phyloP scores from a whole-genome alignment of 164 flowering plant genomes.

The Dillenia suffruticosa region DNA sequence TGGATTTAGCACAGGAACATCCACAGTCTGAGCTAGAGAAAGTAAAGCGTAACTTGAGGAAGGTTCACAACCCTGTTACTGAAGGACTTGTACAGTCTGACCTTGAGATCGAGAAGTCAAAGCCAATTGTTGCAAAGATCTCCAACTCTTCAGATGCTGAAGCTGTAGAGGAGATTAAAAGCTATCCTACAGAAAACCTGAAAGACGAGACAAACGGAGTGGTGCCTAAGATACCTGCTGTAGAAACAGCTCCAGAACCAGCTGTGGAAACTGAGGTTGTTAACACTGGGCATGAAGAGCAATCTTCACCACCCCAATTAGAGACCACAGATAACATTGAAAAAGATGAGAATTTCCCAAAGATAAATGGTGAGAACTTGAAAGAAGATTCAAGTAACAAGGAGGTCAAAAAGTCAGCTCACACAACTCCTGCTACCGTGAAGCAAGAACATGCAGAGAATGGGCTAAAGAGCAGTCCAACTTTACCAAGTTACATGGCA shows the following conservation, averaged over 20 bases:
- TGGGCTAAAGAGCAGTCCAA: constrained; percentile 52
- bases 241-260: constrained; percentile 20
- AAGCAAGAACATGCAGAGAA: constrained; percentile 67
- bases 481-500: constrained; percentile 89
- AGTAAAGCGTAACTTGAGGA: constrained; percentile 64
- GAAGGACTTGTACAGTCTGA: constrained; percentile 37
- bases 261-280: constrained; percentile 9
- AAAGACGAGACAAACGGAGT: constrained; percentile 24
- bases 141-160: constrained; percentile 20
- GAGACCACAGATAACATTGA: constrained; percentile 29
- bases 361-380: constrained; percentile 29
- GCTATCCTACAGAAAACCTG: neutral
- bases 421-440: constrained; percentile 46
- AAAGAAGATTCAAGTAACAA: constrained; percentile 46
- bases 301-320: constrained; percentile 21
- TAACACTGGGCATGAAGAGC: constrained; percentile 16
- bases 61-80: constrained; percentile 43
- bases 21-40: constrained; percentile 69
- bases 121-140: constrained; percentile 28
- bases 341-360: constrained; percentile 32
- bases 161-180: constrained; percentile 22
- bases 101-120: constrained; percentile 42
- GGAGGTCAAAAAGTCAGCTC: constrained; percentile 43
- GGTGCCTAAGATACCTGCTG: constrained; percentile 18
- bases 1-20: constrained; percentile 45